Percentiles rank a stretch among this genome's conserved stretches.
These are phyloP conservation scores for Botrytis cinerea DNA, from an alignment of 2,329 filamentous ascomycete species.

Conservation along the genomic window DNA sequence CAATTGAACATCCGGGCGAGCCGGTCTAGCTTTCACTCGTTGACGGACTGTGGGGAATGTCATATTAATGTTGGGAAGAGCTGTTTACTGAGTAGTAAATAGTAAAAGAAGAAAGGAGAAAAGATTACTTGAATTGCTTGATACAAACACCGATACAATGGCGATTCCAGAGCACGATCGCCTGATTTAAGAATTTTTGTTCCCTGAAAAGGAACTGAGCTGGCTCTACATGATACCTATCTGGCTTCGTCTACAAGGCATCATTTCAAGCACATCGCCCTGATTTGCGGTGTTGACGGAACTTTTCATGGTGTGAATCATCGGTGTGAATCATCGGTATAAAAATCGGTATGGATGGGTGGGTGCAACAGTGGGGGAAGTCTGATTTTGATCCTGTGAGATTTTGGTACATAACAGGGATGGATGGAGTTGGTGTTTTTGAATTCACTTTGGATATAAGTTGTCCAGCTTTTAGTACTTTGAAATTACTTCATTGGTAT, in stretches of 20 bases:
- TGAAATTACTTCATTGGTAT: neutral
- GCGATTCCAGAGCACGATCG: neutral
- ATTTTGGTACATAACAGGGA: neutral
- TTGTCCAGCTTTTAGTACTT: neutral
- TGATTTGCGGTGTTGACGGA: neutral
- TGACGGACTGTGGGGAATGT: neutral
- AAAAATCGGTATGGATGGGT: neutral
- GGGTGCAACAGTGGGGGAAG: neutral
- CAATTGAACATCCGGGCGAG: neutral
- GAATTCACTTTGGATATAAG: neutral
- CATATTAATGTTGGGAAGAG: neutral
- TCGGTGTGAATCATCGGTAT: no score
- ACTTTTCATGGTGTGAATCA: neutral
- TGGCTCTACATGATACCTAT: neutral
- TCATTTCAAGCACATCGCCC: neutral
- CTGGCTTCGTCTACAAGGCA: neutral
- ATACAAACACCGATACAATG: neutral
- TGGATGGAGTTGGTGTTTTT: neutral
- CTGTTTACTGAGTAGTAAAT: neutral
- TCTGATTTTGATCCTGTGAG: no score
- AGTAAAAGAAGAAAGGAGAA: neutral
- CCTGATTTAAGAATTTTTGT: neutral
- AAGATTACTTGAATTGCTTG: neutral
- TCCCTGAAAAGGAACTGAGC: neutral
- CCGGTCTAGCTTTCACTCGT: neutral